These are phyloP conservation scores for Metschnikowia dekortorum DNA, from an alignment of 805 yeast genomes.

Conservation along the genomic window DNA sequence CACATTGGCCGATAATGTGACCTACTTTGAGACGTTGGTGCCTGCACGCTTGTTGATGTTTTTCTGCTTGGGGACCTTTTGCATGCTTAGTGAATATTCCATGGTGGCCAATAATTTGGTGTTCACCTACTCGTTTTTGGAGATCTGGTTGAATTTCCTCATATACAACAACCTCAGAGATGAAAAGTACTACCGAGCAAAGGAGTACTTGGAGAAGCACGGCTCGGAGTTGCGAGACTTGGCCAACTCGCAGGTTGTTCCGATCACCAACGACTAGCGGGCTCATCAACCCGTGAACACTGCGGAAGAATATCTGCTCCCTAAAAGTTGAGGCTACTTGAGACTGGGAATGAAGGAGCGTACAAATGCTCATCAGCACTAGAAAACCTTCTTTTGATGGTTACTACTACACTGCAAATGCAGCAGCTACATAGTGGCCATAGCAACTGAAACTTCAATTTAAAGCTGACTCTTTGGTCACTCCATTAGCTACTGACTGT, in stretches of 20 bases:
- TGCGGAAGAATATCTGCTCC: no score
- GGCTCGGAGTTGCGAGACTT: slow-evolving; percentile 30
- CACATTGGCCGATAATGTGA: slow-evolving; percentile 31
- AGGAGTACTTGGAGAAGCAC: slow-evolving; percentile 37
- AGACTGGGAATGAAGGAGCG: no score
- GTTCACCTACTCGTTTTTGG: slow-evolving; percentile 56
- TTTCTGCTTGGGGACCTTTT: slow-evolving; percentile 47
- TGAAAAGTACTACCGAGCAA: slow-evolving; percentile 50
- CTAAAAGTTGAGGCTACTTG: no score
- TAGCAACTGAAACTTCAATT: no score
- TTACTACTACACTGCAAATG: no score
- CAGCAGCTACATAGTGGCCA: no score
- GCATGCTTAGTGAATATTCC: slow-evolving; percentile 44
- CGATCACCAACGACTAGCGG: slow-evolving; percentile 22
- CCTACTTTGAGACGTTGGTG: slow-evolving; percentile 56
- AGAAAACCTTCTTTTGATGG: no score
- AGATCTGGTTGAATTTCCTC: slow-evolving; percentile 66
- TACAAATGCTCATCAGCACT: no score
- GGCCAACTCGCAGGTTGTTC: slow-evolving; percentile 28
- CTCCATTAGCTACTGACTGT: no score
- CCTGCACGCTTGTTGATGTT: slow-evolving; percentile 52
- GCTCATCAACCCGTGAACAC: neutral
- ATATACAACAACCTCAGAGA: slow-evolving; percentile 60
- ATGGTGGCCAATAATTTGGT: slow-evolving; percentile 58
- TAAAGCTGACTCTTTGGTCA: no score